Conservation (phyloP, 2,329 filamentous ascomycete genomes). For the Tricladium varicosporioides region DNA sequence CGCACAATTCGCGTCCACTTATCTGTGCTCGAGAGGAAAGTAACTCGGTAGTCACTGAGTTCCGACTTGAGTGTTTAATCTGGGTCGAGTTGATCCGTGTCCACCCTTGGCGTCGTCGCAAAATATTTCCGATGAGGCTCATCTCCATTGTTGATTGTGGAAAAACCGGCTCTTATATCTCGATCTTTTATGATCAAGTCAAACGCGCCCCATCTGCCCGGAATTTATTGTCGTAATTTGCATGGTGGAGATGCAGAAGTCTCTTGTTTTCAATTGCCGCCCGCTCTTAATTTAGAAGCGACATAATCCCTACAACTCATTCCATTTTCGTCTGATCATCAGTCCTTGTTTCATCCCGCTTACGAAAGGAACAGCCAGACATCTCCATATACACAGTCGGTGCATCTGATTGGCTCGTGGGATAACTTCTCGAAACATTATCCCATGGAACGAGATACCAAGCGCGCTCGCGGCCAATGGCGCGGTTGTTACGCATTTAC, state of each 20-base stretch:
- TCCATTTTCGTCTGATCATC: constrained; percentile 13
- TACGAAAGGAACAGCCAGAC: constrained; percentile 49
- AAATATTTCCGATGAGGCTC: not conserved
- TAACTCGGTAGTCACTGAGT: not conserved
- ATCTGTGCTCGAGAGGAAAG: not conserved
- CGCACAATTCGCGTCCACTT: not conserved
- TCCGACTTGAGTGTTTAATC: not conserved
- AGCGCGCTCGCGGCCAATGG: constrained; percentile 76
- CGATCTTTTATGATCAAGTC: not conserved
- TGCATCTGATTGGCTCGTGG: constrained; percentile 88
- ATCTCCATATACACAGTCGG: constrained; percentile 59
- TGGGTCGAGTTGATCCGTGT: not conserved
- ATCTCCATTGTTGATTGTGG: not conserved
- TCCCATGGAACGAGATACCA: constrained; percentile 75
- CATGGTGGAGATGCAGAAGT: not conserved
- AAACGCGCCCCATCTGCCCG: not conserved
- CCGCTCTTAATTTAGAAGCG: constrained; percentile 16
- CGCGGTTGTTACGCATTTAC: constrained; percentile 84
- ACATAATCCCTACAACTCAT: constrained; percentile 16
- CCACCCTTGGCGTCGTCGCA: not conserved
- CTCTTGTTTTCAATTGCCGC: constrained; percentile 7
- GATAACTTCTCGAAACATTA: constrained; percentile 85
- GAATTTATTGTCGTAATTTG: not conserved
- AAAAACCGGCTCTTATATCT: not conserved
- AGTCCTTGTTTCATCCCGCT: constrained; percentile 18